Conservation (phyloP, 129 eudicot species). For the Pseudognaphalium luteoalbum region DNA sequence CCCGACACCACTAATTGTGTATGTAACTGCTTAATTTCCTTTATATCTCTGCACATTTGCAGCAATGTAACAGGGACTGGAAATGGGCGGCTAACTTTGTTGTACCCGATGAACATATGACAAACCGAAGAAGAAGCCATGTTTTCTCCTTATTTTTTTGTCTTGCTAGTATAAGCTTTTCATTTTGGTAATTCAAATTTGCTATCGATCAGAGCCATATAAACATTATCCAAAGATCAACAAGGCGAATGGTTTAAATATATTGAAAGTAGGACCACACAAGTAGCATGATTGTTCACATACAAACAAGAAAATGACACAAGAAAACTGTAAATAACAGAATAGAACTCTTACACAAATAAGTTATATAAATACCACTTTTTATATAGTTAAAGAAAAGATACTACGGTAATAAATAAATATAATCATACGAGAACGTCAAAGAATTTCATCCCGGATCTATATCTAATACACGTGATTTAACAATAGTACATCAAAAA, state of each 20-base stretch:
- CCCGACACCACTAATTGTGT: constrained; percentile 37
- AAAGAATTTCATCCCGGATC: constrained; percentile 18
- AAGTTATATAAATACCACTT: constrained; percentile 1
- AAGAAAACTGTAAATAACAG: constrained; percentile 9
- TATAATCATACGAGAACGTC: constrained; percentile 24
- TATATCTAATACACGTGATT: constrained; percentile 27
- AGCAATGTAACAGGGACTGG: constrained; percentile 30
- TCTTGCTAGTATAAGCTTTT: not conserved
- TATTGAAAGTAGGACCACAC: constrained; percentile 25
- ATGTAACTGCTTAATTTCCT: constrained; percentile 40
- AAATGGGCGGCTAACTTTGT: not conserved
- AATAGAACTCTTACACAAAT: constrained; percentile 21
- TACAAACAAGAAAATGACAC: not conserved
- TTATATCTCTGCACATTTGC: constrained; percentile 32
- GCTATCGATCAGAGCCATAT: constrained; percentile 28
- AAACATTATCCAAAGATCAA: constrained; percentile 37
- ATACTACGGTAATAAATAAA: constrained; percentile 11
- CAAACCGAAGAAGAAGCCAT: constrained; percentile 17
- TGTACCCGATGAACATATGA: not conserved
- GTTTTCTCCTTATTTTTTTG: constrained; percentile 8
- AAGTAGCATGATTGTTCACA: not conserved
- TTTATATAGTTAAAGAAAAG: not conserved
- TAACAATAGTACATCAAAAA: constrained; percentile 19
- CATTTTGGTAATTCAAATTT: constrained; percentile 18
- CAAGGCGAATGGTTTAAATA: constrained; percentile 2